phyloP scores from a whole-genome alignment of 345 rosid genomes.

The Cochlearia excelsa region DNA sequence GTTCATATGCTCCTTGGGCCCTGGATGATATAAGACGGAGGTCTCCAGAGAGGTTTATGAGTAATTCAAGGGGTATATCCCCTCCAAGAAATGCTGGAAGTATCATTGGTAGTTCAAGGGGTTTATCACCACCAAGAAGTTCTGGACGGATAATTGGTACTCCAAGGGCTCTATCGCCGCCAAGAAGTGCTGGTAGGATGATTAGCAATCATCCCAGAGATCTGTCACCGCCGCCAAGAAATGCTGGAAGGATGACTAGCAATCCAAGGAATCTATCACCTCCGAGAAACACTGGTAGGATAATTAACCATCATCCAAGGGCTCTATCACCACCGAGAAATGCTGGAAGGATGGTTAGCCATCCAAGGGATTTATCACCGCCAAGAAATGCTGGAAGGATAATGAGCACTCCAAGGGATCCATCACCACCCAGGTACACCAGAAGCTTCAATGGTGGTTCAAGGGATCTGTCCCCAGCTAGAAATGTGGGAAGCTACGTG shows the following conservation, averaged over 20 bases:
- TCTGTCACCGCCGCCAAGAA: slow-evolving; percentile 44
- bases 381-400: slow-evolving; percentile 1
- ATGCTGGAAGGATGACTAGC: slow-evolving; percentile 4
- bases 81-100: slow-evolving; percentile 36
- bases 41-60: slow-evolving; percentile 59
- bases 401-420: slow-evolving; percentile 49
- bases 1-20: slow-evolving; percentile 61
- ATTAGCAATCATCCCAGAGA: slow-evolving; percentile 42
- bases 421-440: slow-evolving; percentile 15
- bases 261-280: slow-evolving; percentile 10
- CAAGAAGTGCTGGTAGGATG: slow-evolving; percentile 12
- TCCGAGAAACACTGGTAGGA: neutral
- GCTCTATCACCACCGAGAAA: slow-evolving; percentile 19
- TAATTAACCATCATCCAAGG: slow-evolving; percentile 21
- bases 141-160: slow-evolving; percentile 38
- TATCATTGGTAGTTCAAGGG: slow-evolving; percentile 8
- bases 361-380: slow-evolving; percentile 17
- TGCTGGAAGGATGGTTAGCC: slow-evolving; percentile 6
- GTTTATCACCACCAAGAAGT: slow-evolving; percentile 34
- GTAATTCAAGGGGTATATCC: slow-evolving; percentile 59
- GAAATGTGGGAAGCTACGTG: slow-evolving; percentile 35
- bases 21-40: slow-evolving; percentile 62
- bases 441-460: slow-evolving; percentile 27
- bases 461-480: slow-evolving; percentile 26
- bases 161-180: slow-evolving; percentile 56